Percentiles rank a stretch among this genome's conserved stretches.
Evolutionary conservation across 208 protist genomes (phyloP).

Genomic region (Trichomonas gallinae): DNA sequence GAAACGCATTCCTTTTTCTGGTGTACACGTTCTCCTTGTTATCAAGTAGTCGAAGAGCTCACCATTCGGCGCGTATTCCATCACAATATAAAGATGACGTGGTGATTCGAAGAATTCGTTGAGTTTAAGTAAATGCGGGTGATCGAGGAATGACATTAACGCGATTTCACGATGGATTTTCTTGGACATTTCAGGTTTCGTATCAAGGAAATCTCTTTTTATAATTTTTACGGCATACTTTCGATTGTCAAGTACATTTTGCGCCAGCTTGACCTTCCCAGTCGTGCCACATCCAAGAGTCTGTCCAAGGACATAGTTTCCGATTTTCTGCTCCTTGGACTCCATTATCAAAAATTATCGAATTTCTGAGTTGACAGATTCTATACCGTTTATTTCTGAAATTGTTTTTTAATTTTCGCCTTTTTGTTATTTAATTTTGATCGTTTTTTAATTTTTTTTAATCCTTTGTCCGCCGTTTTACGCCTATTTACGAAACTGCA

Average conservation of each 20-base stretch:
- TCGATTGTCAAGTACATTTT: neutral
- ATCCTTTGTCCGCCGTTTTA: too few species aligned
- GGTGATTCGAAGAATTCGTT: neutral
- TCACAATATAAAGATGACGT: neutral
- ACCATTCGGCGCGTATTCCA: neutral
- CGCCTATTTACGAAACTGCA: too few species aligned
- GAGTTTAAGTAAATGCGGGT: neutral
- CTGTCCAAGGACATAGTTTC: neutral
- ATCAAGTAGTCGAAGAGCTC: neutral
- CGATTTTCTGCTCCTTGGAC: neutral
- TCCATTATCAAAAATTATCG: neutral
- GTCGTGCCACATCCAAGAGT: neutral
- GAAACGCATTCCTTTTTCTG: neutral
- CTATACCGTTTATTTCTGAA: too few species aligned
- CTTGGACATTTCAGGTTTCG: neutral
- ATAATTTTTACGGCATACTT: neutral
- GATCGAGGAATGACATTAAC: neutral
- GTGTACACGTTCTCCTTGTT: neutral
- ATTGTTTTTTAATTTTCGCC: too few species aligned
- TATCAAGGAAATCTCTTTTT: neutral
- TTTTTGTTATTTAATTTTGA: too few species aligned
- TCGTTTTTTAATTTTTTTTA: too few species aligned
- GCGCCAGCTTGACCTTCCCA: neutral
- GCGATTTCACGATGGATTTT: neutral
- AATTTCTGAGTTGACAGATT: neutral